Base-by-base conservation (phyloP, 352 stramenopile species). In the Globisporangium cederbergense region DNA sequence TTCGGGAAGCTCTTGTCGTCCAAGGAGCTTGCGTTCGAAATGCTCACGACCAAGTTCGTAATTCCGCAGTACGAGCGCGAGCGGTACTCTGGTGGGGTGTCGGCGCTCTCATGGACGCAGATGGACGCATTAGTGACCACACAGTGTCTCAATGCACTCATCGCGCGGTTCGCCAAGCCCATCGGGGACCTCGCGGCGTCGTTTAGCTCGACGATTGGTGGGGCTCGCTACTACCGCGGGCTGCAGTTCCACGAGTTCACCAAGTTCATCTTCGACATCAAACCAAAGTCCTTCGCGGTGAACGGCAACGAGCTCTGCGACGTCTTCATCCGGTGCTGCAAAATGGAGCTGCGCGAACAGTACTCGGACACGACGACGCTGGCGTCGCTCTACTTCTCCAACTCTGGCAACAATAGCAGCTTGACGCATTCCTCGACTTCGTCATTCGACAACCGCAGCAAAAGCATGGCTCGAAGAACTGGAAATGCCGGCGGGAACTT, bases 291-390 rank as follows among this genome's bases (percentile, higher is more conserved):
- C 0, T 51, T 87, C 3, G 68, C 71, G 0, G 54, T 90, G 13
- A 81, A 66, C 5, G 65, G 64, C 1, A 75, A 60, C 20, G 76
- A 90, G 46, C 58, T 90, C 0, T 78, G 78, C 43, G 76, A 81
- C n/a, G 62, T 85, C 5, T 93, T 91, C 62, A 71, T 89, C 40
- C 73, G 73, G 14, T 84, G 70, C 45, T 84, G 72, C 54, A 69
- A 73, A 9, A 61, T 72, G 25, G 74, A 87, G 9, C 53, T 77
- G 28, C 46, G 32, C 2, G 13, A 49, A 3, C 60, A 56, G 16
- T 68, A 68, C 42, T 73, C 62, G 16, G 66, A 66, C 13, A 61
- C 40, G 2, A 58, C 57, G 25, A 66, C 66, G 6, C 52, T 72
- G 2, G 56, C 46, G n/a, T 66, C 62, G n/a, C 49, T 68, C 13